Percentiles rank a stretch among this genome's conserved stretches.
These are phyloP conservation scores for Mycena albidolilacea DNA, from an alignment of 768 basidiomycete species.

Conservation along the genomic window DNA sequence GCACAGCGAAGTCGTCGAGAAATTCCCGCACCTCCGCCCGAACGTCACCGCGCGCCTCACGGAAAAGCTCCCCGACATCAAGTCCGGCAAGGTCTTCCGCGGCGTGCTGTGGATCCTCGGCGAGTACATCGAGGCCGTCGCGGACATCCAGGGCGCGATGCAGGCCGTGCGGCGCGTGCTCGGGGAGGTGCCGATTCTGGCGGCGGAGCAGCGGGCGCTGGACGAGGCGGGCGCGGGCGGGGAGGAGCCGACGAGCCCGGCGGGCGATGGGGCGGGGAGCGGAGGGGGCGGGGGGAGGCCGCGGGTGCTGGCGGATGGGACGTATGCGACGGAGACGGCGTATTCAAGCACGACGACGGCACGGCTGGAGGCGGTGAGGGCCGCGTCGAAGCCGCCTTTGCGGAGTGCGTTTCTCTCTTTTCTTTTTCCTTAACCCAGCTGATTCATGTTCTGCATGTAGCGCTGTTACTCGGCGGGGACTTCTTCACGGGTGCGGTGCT, in stretches of 20 bases:
- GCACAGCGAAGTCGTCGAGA: slow-evolving; percentile 92
- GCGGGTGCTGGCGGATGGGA: slow-evolving; percentile 94
- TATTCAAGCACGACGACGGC: slow-evolving; percentile 77
- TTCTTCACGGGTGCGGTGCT: slow-evolving; percentile 97
- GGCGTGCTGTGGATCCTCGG: slow-evolving; percentile 99
- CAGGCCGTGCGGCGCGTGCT: slow-evolving; percentile 86
- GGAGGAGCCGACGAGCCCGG: slow-evolving; percentile 63
- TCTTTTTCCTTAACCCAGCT: background rate
- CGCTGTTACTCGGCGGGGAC: slow-evolving; percentile 93
- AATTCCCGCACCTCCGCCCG: slow-evolving; percentile 89
- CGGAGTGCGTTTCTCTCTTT: slow-evolving; percentile 66
- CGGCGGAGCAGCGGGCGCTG: slow-evolving; percentile 87
- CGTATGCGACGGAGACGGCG: slow-evolving; percentile 97
- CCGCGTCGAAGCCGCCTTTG: slow-evolving; percentile 91
- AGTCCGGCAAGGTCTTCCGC: slow-evolving; percentile 96
- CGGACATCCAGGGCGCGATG: slow-evolving; percentile 82
- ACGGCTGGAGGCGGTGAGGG: slow-evolving; percentile 85
- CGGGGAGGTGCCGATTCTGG: slow-evolving; percentile 97
- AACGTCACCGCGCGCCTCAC: slow-evolving; percentile 69
- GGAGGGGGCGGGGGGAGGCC: slow-evolving; percentile 69
- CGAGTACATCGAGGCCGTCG: slow-evolving; percentile 84
- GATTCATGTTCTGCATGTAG: slow-evolving; percentile 50
- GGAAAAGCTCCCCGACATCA: slow-evolving; percentile 92
- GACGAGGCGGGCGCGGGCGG: slow-evolving; percentile 77
- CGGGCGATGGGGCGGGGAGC: slow-evolving; percentile 66